Evolutionary conservation across 495 filamentous ascomycete species (phyloP), one percentile per base, ranked within the genome.

Genomic region (Cercophora samala): DNA sequence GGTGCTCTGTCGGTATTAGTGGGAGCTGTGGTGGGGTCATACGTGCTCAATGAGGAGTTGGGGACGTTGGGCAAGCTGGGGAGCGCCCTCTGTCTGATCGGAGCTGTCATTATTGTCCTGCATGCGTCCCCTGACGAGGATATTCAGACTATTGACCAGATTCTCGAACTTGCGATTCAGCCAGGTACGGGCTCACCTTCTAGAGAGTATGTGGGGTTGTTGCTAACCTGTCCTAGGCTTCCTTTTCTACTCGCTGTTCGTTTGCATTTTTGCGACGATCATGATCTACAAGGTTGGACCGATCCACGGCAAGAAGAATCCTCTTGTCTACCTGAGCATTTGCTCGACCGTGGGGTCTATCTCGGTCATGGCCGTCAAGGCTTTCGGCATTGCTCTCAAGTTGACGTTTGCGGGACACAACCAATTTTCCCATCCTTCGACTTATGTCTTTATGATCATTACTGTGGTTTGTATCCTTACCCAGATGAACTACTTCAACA

Each of bases 401-500:
- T 84, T 98, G 69, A 98, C 95, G 1, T 84, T 99, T 58, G 85
- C 81, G 19, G 94, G 94, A 29, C 88, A 95, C 73, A 99, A 99
- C 80, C 95, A 99, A 76, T 96, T 99, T 74, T 87, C 85, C 3
- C 90, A 96, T 71, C 89, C 95, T 0, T 96, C 92, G 58, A 99
- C 95, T 59, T 99, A 98, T 73, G 93, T 97, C 58, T 99, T 99
- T 74, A 88, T 91, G 73, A 97, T 99, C 71, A 88, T 98, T 52
- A 93, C 92, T 0, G 85, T 81, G 3, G 92, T 97, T 67, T 98
- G 95, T 80, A 98, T 98, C 76, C 77, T 98, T 61, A 97, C 93
- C 21, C 95, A 99, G 81, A 97, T 99, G 96, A 98, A 98, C 79
- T 99, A 98, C 78, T 96, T 99, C 78, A 99, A 99, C 83, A 99